phyloP scores from a whole-genome alignment of 495 filamentous ascomycete genomes.

The Thozetella sp. region DNA sequence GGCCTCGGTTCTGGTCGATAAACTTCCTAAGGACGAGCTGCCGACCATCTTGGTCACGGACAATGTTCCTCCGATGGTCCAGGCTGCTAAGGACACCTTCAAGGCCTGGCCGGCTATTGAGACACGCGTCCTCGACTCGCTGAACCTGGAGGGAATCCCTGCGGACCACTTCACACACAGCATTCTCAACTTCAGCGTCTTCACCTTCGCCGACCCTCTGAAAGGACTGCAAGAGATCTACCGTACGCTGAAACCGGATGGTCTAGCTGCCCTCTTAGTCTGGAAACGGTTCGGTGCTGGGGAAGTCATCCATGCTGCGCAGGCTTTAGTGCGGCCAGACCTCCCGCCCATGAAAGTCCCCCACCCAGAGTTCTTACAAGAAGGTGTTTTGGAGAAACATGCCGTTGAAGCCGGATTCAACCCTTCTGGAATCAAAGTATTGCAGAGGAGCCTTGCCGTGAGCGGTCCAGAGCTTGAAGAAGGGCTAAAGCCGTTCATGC shows the following conservation, averaged over 20 bases:
- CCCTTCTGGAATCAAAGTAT: not conserved
- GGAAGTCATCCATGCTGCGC: slow-evolving; percentile 23
- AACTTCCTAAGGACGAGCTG: slow-evolving; percentile 18
- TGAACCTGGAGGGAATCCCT: slow-evolving; percentile 16
- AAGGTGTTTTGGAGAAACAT: slow-evolving; percentile 20
- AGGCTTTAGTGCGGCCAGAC: slow-evolving; percentile 24
- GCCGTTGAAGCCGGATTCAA: slow-evolving; percentile 14
- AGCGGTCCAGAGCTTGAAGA: not conserved
- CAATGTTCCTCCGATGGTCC: slow-evolving; percentile 23
- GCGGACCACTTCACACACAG: slow-evolving; percentile 36
- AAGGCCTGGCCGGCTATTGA: slow-evolving; percentile 15
- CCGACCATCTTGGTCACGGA: slow-evolving; percentile 27
- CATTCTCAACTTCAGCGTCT: slow-evolving; percentile 38
- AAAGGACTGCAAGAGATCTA: slow-evolving; percentile 24
- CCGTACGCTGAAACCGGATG: slow-evolving; percentile 34
- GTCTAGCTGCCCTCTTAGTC: slow-evolving; percentile 30
- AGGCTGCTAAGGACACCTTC: slow-evolving; percentile 18
- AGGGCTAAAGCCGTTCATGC: not conserved
- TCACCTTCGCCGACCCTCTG: slow-evolving; percentile 24
- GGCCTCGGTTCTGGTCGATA: slow-evolving; percentile 22
- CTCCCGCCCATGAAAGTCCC: slow-evolving; percentile 22
- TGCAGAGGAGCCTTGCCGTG: not conserved
- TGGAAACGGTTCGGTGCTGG: slow-evolving; percentile 29
- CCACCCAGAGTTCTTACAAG: slow-evolving; percentile 22
- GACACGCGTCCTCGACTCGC: slow-evolving; percentile 21